phyloP scores from a whole-genome alignment of 2,329 filamentous ascomycete species.

The Pseudopyricularia javanii region DNA sequence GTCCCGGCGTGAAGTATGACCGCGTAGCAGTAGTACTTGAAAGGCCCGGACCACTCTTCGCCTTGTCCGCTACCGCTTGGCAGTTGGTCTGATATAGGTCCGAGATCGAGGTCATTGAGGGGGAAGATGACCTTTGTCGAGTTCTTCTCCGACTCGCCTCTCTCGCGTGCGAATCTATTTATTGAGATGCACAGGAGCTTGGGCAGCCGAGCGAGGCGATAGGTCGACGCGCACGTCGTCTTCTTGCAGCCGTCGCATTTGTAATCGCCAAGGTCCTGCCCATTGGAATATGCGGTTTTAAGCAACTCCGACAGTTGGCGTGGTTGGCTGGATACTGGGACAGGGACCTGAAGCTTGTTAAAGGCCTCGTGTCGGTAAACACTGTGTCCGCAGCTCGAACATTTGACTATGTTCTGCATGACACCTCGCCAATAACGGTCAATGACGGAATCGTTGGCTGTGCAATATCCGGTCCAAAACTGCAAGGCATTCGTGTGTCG shows the following conservation, averaged over 20 bases:
- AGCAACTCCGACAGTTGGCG: background rate
- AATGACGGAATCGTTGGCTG: conserved; percentile 62
- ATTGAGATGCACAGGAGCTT: conserved; percentile 69
- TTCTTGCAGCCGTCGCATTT: conserved; percentile 66
- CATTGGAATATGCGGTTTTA: conserved; percentile 14
- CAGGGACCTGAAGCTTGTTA: conserved; percentile 40
- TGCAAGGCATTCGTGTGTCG: conserved; percentile 18
- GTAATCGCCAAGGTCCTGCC: conserved; percentile 49
- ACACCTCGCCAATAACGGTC: conserved; percentile 71
- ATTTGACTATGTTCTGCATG: conserved; percentile 59
- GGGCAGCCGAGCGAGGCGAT: conserved; percentile 66
- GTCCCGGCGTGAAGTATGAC: conserved; percentile 68
- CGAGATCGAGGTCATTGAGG: conserved; percentile 52
- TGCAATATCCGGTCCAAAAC: conserved; percentile 63
- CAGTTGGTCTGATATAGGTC: conserved; percentile 20
- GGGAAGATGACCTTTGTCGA: conserved; percentile 62
- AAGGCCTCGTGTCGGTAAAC: conserved; percentile 29
- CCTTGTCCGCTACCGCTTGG: conserved; percentile 5
- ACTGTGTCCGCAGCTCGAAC: conserved; percentile 43
- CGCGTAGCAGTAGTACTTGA: conserved; percentile 75
- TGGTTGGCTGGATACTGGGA: conserved; percentile 15
- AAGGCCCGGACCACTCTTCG: conserved; percentile 29
- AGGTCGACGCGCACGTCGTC: conserved; percentile 55
- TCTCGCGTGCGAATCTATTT: conserved; percentile 34
- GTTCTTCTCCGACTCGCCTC: conserved; percentile 12